Conservation (phyloP, 2,329 filamentous ascomycete species). For the Pezicula radicicola region DNA sequence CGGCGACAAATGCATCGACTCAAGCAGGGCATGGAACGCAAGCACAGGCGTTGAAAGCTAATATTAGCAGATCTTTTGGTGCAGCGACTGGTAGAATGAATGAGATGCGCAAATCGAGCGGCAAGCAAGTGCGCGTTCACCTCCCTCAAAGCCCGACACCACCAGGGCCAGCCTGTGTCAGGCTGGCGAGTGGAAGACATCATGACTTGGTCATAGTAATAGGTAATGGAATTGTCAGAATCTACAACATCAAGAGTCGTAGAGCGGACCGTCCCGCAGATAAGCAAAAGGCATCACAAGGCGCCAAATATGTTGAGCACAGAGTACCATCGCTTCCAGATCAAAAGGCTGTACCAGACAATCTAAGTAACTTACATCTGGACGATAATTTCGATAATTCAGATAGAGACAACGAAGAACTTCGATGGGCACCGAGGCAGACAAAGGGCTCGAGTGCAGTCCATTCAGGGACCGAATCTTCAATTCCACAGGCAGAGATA, state of each 20-base stretch:
- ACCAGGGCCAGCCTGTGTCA: slow-evolving; percentile 57
- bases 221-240: slow-evolving; percentile 62
- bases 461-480: slow-evolving; percentile 49
- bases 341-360: slow-evolving; percentile 51
- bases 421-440: slow-evolving; percentile 34
- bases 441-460: slow-evolving; percentile 33
- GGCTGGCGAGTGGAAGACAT: slow-evolving; percentile 62
- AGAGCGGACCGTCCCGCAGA: slow-evolving; percentile 51
- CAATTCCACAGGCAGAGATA: slow-evolving; percentile 77
- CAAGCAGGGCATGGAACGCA: slow-evolving; percentile 70
- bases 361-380: slow-evolving; percentile 53
- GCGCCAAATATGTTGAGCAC: slow-evolving; percentile 48
- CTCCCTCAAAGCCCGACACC: slow-evolving; percentile 54
- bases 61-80: slow-evolving; percentile 71
- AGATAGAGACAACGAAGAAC: slow-evolving; percentile 22
- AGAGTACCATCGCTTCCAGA: slow-evolving; percentile 63
- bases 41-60: slow-evolving; percentile 69
- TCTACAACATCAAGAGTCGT: slow-evolving; percentile 45
- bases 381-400: slow-evolving; percentile 26
- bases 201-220: slow-evolving; percentile 62
- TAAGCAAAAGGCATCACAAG: slow-evolving; percentile 50
- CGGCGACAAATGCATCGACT: slow-evolving; percentile 22
- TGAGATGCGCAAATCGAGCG: slow-evolving; percentile 70
- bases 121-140: slow-evolving; percentile 73
- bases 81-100: slow-evolving; percentile 67